Percentiles rank a stretch among this genome's conserved stretches.
phyloP scores from a whole-genome alignment of 495 filamentous ascomycete species.

The Talaromyces ruber region DNA sequence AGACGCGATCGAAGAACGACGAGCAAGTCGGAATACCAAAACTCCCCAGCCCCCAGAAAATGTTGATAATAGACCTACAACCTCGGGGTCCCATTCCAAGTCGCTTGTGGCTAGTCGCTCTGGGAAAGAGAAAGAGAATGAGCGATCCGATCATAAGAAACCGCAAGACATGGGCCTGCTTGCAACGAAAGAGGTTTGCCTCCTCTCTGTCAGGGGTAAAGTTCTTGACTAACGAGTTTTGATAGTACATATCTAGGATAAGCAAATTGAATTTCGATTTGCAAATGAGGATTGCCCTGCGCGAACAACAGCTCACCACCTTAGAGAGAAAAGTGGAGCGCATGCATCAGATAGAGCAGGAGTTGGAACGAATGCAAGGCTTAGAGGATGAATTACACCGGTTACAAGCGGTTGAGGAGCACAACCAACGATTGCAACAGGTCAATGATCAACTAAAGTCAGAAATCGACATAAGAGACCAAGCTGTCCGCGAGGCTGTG shows the following conservation, averaged over 20 bases:
- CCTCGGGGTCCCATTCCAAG: conserved; percentile 19
- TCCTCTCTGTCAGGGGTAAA: not conserved
- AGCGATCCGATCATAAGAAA: conserved; percentile 17
- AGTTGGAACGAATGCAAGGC: conserved; percentile 56
- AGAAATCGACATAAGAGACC: conserved; percentile 68
- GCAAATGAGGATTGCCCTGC: conserved; percentile 50
- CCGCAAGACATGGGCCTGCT: conserved; percentile 42
- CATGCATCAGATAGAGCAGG: conserved; percentile 56
- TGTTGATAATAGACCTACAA: conserved; percentile 18
- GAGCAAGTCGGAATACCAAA: conserved; percentile 27
- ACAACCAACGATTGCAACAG: conserved; percentile 32
- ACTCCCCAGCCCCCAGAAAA: conserved; percentile 18
- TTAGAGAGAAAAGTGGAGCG: conserved; percentile 62
- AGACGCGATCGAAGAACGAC: conserved; percentile 40
- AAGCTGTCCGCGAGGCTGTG: conserved; percentile 74
- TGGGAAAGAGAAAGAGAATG: conserved; percentile 26
- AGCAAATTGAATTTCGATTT: conserved; percentile 87
- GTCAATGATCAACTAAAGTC: conserved; percentile 59
- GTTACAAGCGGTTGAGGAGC: conserved; percentile 47
- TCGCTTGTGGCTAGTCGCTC: conserved; percentile 25
- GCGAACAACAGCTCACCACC: conserved; percentile 51
- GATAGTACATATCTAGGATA: conserved; percentile 49
- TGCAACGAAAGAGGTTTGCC: conserved; percentile 41
- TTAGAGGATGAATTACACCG: conserved; percentile 56
- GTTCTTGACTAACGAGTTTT: not conserved